Evolutionary conservation across 169 alveolate species (phyloP).

Genomic region (Babesia ovis): DNA sequence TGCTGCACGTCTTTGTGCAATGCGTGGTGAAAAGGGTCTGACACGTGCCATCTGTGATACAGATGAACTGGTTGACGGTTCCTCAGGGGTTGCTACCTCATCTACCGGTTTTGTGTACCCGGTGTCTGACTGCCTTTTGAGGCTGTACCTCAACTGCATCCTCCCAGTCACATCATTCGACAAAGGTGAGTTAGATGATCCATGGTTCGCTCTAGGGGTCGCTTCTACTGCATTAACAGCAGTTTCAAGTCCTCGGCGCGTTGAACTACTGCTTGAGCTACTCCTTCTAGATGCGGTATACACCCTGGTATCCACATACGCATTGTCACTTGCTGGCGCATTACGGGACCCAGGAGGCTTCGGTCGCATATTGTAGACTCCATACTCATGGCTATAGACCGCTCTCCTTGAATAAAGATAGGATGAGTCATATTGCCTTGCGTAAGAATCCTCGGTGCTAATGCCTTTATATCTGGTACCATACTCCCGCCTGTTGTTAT

Average conservation of each 20-base stretch:
- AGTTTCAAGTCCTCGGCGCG: background rate
- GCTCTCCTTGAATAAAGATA: conserved; percentile 20
- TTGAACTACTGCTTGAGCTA: background rate
- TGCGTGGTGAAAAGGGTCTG: conserved; percentile 3
- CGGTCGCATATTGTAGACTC: conserved; percentile 23
- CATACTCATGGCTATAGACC: conserved; percentile 19
- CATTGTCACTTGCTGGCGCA: background rate
- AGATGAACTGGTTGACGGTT: background rate
- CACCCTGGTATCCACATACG: background rate
- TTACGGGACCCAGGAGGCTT: background rate
- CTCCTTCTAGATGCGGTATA: background rate
- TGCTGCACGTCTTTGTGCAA: conserved; percentile 15
- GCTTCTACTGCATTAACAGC: background rate
- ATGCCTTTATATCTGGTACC: background rate
- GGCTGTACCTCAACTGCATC: conserved; percentile 28
- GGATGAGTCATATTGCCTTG: conserved; percentile 22
- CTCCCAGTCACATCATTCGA: background rate
- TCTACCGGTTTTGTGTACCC: background rate
- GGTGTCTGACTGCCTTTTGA: background rate
- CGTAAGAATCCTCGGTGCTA: conserved; percentile 30
- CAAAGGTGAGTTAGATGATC: background rate
- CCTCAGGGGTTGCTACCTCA: background rate
- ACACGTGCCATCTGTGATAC: too few relatives aligned
- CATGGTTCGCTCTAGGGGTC: background rate
- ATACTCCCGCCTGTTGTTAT: conserved; percentile 4